Base-by-base conservation (phyloP, 495 filamentous ascomycete species). In the Penicillium desertorum region DNA sequence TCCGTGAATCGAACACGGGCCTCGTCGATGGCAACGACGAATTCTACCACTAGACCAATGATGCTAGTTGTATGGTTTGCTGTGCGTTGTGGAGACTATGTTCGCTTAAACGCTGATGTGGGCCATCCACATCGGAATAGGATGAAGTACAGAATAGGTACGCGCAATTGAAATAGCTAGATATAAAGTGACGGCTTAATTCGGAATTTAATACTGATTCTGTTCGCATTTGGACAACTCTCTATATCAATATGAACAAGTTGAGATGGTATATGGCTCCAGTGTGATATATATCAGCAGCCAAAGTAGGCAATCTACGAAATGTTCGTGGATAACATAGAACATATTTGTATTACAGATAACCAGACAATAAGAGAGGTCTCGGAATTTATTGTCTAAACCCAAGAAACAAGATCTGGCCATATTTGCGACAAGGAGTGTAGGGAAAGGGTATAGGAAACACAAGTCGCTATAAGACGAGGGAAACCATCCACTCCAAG, bases 21-120 rank as follows among this genome's bases (percentile, higher is more conserved):
- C 78, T 79, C 78, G 69, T 81, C 78, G 78, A 81, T 81, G 77
- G 78, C 77, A 81, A 79, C 78, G 78, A 81, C 69, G 78, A 79
- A 81, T 81, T 81, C 76, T 81, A 81, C 78, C 78, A 80, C 77
- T 80, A 80, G 76, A 80, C 77, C 77, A 80, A 76, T 77, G 74
- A 78, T 77, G 77, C 77, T 72, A 60, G 53, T 69, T 56, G 19
- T 47, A 27, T 54, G 52, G 5, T 42, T 41, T 1, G 5, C 1
- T 7, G 3, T 10, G 23, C 23, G 3, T 29, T 27, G 23, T 45
- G 23, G 44, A 5, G 6, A 25, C 14, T 27, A 45, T 45, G 5
- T 27, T 27, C 5, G 12, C 44, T 2, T 14, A 29, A 17, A 16
- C 23, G 1, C 4, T 6, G 3, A 32, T 10, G 42, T 3, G 0